Evolutionary conservation across 371 early-diverging fungal genomes (phyloP).

Genomic region (Chytridium lagenaria): DNA sequence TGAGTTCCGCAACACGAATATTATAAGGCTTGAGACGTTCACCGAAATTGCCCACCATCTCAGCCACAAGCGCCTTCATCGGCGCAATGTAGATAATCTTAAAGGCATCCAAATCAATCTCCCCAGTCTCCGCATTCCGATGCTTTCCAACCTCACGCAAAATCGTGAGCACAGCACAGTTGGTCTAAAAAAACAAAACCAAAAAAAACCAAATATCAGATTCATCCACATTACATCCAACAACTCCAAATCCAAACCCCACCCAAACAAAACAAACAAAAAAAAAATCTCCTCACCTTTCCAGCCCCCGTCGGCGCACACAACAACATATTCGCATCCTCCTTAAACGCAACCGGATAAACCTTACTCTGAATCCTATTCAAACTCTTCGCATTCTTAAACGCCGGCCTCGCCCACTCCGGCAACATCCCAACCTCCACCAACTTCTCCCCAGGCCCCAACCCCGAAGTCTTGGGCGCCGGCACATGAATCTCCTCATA

Average conservation of each 20-base stretch:
- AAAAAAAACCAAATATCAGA: constrained; percentile 4
- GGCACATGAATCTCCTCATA: constrained; percentile 98
- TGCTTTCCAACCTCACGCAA: constrained; percentile 84
- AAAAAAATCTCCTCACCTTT: constrained; percentile 48
- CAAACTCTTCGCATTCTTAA: constrained; percentile 71
- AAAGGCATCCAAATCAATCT: constrained; percentile 80
- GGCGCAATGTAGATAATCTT: constrained; percentile 99
- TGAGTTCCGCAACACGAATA: constrained; percentile 94
- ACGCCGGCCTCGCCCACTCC: constrained; percentile 87
- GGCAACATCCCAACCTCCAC: constrained; percentile 81
- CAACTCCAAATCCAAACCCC: neutral
- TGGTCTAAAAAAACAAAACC: constrained; percentile 73
- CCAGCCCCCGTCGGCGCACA: constrained; percentile 99
- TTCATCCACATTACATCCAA: neutral
- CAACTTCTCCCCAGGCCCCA: constrained; percentile 70
- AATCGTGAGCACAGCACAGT: constrained; percentile 96
- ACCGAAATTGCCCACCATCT: constrained; percentile 94
- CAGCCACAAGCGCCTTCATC: constrained; percentile 99
- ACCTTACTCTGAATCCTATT: constrained; percentile 94
- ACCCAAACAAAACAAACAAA: too few species aligned
- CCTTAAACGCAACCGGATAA: constrained; percentile 84
- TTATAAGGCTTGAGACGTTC: constrained; percentile 79
- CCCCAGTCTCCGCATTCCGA: constrained; percentile 76
- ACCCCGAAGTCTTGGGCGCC: constrained; percentile 76
- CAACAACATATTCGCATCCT: constrained; percentile 94